A percentile compares a stretch with the other conserved stretches of the same genome.
Evolutionary conservation across 345 rosid species (phyloP).

Genomic region (Moricandia moricandioides): DNA sequence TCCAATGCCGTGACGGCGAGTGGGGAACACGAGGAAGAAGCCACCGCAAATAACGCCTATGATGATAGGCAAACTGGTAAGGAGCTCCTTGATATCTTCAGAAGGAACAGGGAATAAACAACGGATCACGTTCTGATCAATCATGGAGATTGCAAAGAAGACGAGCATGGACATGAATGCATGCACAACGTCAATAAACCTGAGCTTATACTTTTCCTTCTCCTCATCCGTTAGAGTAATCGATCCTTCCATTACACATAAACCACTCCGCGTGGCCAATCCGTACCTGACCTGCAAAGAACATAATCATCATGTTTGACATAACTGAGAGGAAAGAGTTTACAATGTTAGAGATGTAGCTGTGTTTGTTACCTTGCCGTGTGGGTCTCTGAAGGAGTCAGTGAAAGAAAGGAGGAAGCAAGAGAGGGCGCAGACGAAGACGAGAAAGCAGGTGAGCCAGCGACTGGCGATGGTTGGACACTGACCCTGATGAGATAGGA

Average conservation of each 20-base stretch:
- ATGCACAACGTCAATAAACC: constrained; percentile 59
- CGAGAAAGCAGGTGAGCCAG: constrained; percentile 42
- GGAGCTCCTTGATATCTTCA: constrained; percentile 44
- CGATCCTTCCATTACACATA: constrained; percentile 54
- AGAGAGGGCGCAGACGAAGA: constrained; percentile 42
- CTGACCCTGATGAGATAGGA: constrained; percentile 61
- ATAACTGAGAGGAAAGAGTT: neutral
- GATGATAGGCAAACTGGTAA: constrained; percentile 43
- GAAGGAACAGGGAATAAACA: constrained; percentile 57
- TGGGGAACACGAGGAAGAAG: constrained; percentile 58
- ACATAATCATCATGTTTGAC: neutral
- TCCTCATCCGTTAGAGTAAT: constrained; percentile 42
- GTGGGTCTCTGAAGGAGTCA: constrained; percentile 58
- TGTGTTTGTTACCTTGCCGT: constrained; percentile 52
- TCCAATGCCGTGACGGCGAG: constrained; percentile 72
- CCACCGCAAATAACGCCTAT: constrained; percentile 50
- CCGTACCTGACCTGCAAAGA: constrained; percentile 50
- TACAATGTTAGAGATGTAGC: neutral
- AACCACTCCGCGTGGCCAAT: constrained; percentile 54
- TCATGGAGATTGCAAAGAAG: constrained; percentile 54
- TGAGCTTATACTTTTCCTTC: constrained; percentile 41
- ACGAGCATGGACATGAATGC: constrained; percentile 57
- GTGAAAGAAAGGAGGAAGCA: constrained; percentile 63
- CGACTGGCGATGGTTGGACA: constrained; percentile 47
- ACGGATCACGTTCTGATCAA: constrained; percentile 61